Conservation (phyloP, 2,329 filamentous ascomycete species). For the Talaromyces sp. region DNA sequence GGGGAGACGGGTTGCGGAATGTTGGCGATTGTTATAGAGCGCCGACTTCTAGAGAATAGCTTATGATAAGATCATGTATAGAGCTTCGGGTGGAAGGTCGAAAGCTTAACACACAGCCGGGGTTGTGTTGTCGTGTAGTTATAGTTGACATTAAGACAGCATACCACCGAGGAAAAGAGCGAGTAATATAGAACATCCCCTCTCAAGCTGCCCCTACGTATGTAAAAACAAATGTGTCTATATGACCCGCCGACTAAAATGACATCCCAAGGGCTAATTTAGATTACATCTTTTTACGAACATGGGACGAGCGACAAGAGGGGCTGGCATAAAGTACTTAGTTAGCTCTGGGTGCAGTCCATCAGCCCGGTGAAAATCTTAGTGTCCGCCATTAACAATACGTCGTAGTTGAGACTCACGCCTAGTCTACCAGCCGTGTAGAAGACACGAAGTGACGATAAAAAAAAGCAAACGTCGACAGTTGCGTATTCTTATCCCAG, state of each 20-base stretch:
- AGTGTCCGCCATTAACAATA: neutral
- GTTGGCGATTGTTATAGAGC: neutral
- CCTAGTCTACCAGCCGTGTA: neutral
- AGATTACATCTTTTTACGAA: neutral
- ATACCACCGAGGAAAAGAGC: neutral
- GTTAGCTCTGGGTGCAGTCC: neutral
- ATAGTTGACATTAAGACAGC: neutral
- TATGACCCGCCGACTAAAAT: slow-evolving; percentile 3
- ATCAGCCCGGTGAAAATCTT: slow-evolving; percentile 1
- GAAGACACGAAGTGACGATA: neutral
- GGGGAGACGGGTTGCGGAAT: neutral
- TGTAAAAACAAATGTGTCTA: slow-evolving; percentile 3
- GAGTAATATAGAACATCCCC: neutral
- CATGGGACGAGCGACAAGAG: slow-evolving; percentile 1
- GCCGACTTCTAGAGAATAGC: neutral
- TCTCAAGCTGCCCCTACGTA: neutral
- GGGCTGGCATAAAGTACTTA: neutral
- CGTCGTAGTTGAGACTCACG: neutral
- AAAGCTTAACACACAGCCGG: neutral
- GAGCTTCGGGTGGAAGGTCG: neutral
- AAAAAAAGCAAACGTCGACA: neutral
- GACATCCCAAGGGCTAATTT: neutral
- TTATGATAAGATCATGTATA: neutral
- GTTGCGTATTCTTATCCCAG: neutral
- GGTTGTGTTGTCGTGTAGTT: neutral